Base-by-base conservation (phyloP, 148 eudicot genomes). In the Rhododendron vialii region DNA sequence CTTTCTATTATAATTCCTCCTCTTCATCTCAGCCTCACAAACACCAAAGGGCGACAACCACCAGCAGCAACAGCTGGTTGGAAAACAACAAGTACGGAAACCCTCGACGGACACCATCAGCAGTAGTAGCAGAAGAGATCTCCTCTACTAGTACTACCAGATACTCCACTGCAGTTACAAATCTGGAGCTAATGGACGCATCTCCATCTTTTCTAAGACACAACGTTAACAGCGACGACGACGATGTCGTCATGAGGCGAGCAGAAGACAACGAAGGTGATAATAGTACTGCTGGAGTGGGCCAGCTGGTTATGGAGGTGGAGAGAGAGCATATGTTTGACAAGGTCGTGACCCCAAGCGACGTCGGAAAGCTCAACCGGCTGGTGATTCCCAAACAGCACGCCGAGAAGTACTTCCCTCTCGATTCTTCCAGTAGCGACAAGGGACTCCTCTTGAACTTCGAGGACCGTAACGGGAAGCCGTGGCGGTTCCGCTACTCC, bases 341-440 rank as follows among this genome's bases (percentile, higher is more conserved):
- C 82, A 95, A 95, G 87, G 98, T 93, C 3, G 96, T 95, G 53
- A 95, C 98, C 1, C 98, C 98, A 14, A 95, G 98, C 82, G 98
- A 95, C 81, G 98, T 95, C 1, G 96, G 98, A 1, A 95, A 95
- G 89, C 89, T 95, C 53, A 95, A 95, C 83, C 86, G 96, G 20
- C 76, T 95, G 43, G 98, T 95, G 1, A 94, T 95, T 53, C 98
- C 98, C 1, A 95, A 95, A 69, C 96, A 95, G 75, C 94, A 95
- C 85, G 98, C 98, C 0, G 98, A 94, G 87, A 95, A 93, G 90
- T 94, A 94, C 48, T 95, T 95, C 87, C 98, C 98, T 0, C 84
- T 93, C 41, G 96, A 95, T 78, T 89, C 95, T 0, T 87, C 93
- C 2, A 86, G 89, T 1, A 91, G 90, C 69, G 92, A 89, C 57